Conservation (phyloP, 768 basidiomycete genomes). For the Holtermanniella nyarrowii region DNA sequence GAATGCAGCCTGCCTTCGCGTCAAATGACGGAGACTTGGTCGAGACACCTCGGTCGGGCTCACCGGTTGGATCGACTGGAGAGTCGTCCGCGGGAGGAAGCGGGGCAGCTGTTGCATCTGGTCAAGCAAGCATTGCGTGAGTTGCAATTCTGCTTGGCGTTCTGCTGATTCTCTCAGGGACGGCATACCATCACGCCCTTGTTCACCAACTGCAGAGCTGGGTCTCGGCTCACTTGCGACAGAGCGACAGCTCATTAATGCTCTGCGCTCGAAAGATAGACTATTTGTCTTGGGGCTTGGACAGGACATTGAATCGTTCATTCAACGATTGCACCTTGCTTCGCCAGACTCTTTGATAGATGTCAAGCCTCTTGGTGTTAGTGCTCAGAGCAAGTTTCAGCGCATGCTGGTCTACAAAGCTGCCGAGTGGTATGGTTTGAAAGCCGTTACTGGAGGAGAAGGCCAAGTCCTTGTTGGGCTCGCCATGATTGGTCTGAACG, state of each 20-base stretch:
- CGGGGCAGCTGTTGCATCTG: too few relatives aligned
- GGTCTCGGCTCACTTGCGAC: constrained; percentile 18
- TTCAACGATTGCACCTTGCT: constrained; percentile 1
- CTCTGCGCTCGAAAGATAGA: constrained; percentile 25
- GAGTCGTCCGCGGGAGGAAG: too few relatives aligned
- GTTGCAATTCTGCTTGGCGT: too few relatives aligned
- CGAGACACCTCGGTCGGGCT: too few relatives aligned
- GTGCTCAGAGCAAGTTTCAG: constrained; percentile 27
- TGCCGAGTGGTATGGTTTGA: constrained; percentile 37
- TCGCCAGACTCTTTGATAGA: neutral
- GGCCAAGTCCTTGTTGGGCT: constrained; percentile 21
- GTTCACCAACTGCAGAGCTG: constrained; percentile 9
- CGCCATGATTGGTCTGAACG: constrained; percentile 8
- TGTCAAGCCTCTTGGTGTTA: constrained; percentile 1
- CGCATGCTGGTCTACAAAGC: constrained; percentile 34
- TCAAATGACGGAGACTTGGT: too few relatives aligned
- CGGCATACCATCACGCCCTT: neutral
- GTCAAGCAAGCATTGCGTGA: too few relatives aligned
- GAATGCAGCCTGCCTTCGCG: too few relatives aligned
- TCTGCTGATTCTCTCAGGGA: too few relatives aligned
- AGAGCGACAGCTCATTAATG: constrained; percentile 25
- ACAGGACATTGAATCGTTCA: constrained; percentile 27
- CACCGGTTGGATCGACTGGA: too few relatives aligned
- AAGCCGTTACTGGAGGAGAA: constrained; percentile 21
- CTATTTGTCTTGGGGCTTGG: constrained; percentile 26